These are phyloP conservation scores for Rhodotorula sp. DNA, from an alignment of 1,284 basidiomycete species.

Conservation along the genomic window DNA sequence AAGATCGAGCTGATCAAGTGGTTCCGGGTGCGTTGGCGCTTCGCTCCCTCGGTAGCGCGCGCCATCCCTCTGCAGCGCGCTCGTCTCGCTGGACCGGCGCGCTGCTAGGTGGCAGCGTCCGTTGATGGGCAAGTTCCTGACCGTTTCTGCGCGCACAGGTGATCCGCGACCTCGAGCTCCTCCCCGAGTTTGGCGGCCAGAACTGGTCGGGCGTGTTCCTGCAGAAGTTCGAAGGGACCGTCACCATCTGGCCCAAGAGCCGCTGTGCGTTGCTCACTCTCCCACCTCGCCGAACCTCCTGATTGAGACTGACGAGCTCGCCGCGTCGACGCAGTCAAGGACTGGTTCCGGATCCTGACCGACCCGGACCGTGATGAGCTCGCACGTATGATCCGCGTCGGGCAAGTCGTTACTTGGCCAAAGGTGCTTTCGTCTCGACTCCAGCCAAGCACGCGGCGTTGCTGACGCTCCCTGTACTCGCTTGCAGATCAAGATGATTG, in stretches of 20 bases:
- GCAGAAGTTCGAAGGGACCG: slow-evolving; percentile 72
- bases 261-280: slow-evolving; percentile 57
- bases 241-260: slow-evolving; percentile 79
- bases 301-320: neutral
- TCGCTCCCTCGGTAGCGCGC: too few relatives aligned
- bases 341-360: slow-evolving; percentile 79
- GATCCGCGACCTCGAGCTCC: slow-evolving; percentile 85
- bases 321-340: slow-evolving; percentile 53
- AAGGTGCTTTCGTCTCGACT: slow-evolving; percentile 61
- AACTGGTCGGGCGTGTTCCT: slow-evolving; percentile 95
- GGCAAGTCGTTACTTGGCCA: slow-evolving; percentile 91
- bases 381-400: slow-evolving; percentile 78
- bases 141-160: slow-evolving; percentile 56
- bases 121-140: neutral
- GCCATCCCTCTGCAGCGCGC: neutral
- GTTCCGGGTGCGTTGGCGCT: slow-evolving; percentile 65
- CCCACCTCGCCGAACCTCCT: neutral
- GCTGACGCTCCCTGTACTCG: neutral
- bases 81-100: too few relatives aligned
- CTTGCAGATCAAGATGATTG: slow-evolving; percentile 79
- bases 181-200: slow-evolving; percentile 84
- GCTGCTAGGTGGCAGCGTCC: neutral
- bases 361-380: slow-evolving; percentile 65
- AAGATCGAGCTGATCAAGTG: slow-evolving; percentile 94
- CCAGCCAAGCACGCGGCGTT: too few relatives aligned